A percentile compares a stretch with the other conserved stretches of the same genome.
phyloP scores from a whole-genome alignment of 805 yeast genomes.

The Blastobotrys chiropterorum region DNA sequence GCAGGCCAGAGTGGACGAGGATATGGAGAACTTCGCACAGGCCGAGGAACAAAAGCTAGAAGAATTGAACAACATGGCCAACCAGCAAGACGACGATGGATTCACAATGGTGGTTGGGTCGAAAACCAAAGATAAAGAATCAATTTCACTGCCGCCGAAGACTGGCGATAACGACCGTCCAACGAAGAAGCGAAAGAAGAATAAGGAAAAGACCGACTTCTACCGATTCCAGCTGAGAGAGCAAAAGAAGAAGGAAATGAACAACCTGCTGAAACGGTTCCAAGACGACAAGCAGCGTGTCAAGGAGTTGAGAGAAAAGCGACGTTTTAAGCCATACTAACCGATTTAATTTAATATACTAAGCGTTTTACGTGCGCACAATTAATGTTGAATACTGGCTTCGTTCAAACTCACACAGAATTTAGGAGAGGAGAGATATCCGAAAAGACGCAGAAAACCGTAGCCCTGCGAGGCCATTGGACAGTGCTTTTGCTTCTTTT shows the following conservation, averaged over 20 bases:
- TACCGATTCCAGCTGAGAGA: slow-evolving; percentile 95
- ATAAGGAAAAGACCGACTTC: slow-evolving; percentile 81
- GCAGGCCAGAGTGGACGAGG: slow-evolving; percentile 49
- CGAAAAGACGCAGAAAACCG: too few species aligned
- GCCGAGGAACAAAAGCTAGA: slow-evolving; percentile 48
- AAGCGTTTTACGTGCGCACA: too few species aligned
- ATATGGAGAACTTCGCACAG: slow-evolving; percentile 60
- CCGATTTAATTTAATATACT: neutral
- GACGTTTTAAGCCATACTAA: slow-evolving; percentile 79
- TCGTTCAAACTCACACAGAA: neutral
- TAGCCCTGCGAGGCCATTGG: too few species aligned
- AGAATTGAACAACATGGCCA: slow-evolving; percentile 28
- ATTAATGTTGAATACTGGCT: too few species aligned
- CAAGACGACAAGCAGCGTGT: slow-evolving; percentile 88
- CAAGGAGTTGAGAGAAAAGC: slow-evolving; percentile 67
- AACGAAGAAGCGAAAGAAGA: slow-evolving; percentile 42
- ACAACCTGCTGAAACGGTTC: slow-evolving; percentile 74
- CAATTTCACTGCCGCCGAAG: slow-evolving; percentile 36
- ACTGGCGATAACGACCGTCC: slow-evolving; percentile 4
- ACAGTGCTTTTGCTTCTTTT: too few species aligned
- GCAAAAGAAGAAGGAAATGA: slow-evolving; percentile 86
- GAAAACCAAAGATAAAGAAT: slow-evolving; percentile 74
- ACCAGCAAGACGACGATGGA: slow-evolving; percentile 85
- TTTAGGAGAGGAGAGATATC: too few species aligned
- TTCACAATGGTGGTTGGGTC: slow-evolving; percentile 86